Evolutionary conservation across 768 basidiomycete species (phyloP), one percentile per base, ranked within the genome.

Genomic region (Boletus pseudo-olivaceus): DNA sequence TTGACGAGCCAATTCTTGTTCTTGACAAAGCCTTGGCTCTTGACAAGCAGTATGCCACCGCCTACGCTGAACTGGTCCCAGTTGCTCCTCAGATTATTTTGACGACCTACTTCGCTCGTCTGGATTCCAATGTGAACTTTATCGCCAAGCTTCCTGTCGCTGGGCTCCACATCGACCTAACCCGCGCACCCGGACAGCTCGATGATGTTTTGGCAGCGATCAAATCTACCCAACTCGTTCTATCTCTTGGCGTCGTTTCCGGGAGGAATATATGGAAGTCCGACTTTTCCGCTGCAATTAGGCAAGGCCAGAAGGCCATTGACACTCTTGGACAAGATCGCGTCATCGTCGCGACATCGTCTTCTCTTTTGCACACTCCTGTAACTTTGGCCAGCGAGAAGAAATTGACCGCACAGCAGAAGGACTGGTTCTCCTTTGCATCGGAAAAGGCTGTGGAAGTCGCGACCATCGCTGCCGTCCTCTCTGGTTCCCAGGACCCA

Each of bases 221-320:
- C 73, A 97, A 94, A 80, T 69, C 81, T 58, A 95, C 93, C 61
- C 75, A 73, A 66, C 81, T 93, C 58, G 68, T 87, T 59, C 82
- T 99, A 49, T 98, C 97, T 38, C 86, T 98, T 58, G 97, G 97
- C 75, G 72, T 98, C 57, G 90, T 99, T 60, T 98, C 97, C 42
- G 97, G 97, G 51, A 93, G 97, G 70, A 98, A 98, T 82, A 92
- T 99, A 78, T 99, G 97, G 97, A 99, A 98, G 85, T 88, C 84
- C 58, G 95, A 98, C 75, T 87, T 98, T 64, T 77, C 80, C 59
- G 85, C 83, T 51, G 87, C 92, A 54, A 82, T 94, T 75, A 86
- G 87, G 71, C 75, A 83, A 44, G 91, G 82, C 52, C 87, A 95
- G 77, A 88, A 86, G 72, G 94, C 92, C 44, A 77, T 97, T 64